These are phyloP conservation scores for Cucumis cinereus DNA, from an alignment of 306 rosid genomes.

Conservation along the genomic window DNA sequence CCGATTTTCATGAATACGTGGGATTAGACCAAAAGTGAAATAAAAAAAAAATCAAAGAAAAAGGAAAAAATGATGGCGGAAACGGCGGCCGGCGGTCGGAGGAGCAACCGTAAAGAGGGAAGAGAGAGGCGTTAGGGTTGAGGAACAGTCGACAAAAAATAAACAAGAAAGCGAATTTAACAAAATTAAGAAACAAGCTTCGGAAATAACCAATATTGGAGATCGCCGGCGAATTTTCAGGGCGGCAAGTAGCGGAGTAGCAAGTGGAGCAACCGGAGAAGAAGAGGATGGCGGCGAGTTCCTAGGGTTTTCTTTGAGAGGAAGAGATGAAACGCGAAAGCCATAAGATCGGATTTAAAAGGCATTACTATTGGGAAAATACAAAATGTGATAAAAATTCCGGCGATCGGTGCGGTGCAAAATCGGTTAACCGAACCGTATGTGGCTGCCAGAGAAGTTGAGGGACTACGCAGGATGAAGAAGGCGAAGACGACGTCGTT, in stretches of 20 bases:
- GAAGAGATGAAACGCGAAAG: not conserved
- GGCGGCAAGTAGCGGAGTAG: not conserved
- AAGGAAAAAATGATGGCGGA: not conserved
- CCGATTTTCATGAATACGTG: not conserved
- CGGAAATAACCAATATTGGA: not conserved
- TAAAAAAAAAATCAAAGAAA: not conserved
- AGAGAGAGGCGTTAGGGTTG: not conserved
- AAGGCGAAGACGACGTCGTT: too few species aligned
- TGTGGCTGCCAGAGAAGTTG: too few species aligned
- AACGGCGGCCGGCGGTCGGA: not conserved
- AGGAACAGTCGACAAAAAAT: not conserved
- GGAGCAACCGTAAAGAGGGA: not conserved
- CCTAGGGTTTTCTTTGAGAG: not conserved
- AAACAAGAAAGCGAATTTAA: too few species aligned
- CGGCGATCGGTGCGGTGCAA: not conserved
- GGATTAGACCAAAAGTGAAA: not conserved
- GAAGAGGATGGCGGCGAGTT: not conserved
- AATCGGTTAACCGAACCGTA: not conserved
- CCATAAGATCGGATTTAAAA: not conserved
- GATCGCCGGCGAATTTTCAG: not conserved
- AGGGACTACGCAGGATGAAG: too few species aligned
- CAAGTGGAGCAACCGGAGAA: not conserved
- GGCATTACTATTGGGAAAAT: not conserved
- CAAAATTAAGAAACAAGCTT: not conserved
- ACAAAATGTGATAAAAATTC: not conserved